Evolutionary conservation across 768 basidiomycete species (phyloP), one percentile per base, ranked within the genome.

Genomic region (Guyanaporus albipodus): DNA sequence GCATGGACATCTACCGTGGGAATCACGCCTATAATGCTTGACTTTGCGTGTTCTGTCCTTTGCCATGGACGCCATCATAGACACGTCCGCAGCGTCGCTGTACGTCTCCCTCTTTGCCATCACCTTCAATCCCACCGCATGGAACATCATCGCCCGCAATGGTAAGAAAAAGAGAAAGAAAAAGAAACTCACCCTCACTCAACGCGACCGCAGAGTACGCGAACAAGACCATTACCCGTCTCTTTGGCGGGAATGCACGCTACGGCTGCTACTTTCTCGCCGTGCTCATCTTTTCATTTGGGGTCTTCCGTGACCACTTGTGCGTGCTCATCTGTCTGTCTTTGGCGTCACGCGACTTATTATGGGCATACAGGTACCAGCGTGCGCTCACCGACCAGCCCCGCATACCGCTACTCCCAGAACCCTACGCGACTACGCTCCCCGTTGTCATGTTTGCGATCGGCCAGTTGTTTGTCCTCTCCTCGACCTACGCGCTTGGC

Each of bases 111-210:
- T 92, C n/a, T 67, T 77, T 4, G 66, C 85, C 48, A 89, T 95
- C 39, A 61, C 80, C 2, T 97, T 97, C 73, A 97, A 97, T 59
- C 95, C 95, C 0, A 82, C 83, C 1, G 92, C 86, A 48, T 99
- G 95, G 95, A 99, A 99, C 67, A 82, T 92, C 52, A 82, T 94
- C 23, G 95, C 95, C 21, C 84, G 83, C 46, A 91, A 94, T 70
- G 92, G 92, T 92, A 52, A 39, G 80, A 70, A 3, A 6, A 8
- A 26, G 11, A 29, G 11, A 6, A 14, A 10, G 1, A 2, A 6
- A 2, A 29, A 29, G 11, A 12, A 29, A 11, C 0, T 14, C 10
- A 29, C 12, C n/a, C n/a, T n/a, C n/a, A 29, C 28, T 29, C 28
- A 29, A 29, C 12, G 28, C 28, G 28, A 1, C 15, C 31, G 21